Evolutionary conservation across 176 grass and related monocot genomes (phyloP).

Genomic region (Olyra latifolia): DNA sequence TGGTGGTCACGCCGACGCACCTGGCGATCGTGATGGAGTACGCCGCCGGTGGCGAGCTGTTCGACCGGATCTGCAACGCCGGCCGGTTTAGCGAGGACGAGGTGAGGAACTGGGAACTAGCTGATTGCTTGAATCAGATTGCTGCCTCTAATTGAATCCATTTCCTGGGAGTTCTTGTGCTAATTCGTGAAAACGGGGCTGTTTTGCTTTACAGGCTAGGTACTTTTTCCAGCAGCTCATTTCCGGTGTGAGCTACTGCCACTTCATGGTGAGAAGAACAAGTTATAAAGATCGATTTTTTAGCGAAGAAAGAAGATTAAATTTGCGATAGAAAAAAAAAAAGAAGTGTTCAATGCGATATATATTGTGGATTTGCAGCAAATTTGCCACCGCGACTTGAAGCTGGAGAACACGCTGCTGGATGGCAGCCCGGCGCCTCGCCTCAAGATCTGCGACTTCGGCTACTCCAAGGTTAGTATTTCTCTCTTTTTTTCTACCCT

Average conservation of each 20-base stretch:
- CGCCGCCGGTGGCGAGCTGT: slow-evolving; percentile 72
- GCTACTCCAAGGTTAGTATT: slow-evolving; percentile 66
- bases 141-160: neutral
- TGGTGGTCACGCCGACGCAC: slow-evolving; percentile 71
- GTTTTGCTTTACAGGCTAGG: slow-evolving; percentile 42
- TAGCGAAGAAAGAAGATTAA: neutral
- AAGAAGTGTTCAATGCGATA: neutral
- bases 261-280: slow-evolving; percentile 55
- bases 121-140: neutral
- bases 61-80: slow-evolving; percentile 80
- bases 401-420: slow-evolving; percentile 81
- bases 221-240: slow-evolving; percentile 81
- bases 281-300: neutral
- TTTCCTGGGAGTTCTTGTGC: neutral
- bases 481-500: no score
- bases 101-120: slow-evolving; percentile 30
- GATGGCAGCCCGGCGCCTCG: slow-evolving; percentile 68
- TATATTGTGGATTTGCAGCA: slow-evolving; percentile 38
- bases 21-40: slow-evolving; percentile 90
- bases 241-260: slow-evolving; percentile 78
- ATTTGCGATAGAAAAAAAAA: neutral
- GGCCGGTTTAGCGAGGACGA: slow-evolving; percentile 79
- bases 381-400: slow-evolving; percentile 75
- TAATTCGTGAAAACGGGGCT: neutral
- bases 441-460: slow-evolving; percentile 88